Evolutionary conservation across 805 yeast genomes (phyloP).

Genomic region (Brettanomyces sp.): DNA sequence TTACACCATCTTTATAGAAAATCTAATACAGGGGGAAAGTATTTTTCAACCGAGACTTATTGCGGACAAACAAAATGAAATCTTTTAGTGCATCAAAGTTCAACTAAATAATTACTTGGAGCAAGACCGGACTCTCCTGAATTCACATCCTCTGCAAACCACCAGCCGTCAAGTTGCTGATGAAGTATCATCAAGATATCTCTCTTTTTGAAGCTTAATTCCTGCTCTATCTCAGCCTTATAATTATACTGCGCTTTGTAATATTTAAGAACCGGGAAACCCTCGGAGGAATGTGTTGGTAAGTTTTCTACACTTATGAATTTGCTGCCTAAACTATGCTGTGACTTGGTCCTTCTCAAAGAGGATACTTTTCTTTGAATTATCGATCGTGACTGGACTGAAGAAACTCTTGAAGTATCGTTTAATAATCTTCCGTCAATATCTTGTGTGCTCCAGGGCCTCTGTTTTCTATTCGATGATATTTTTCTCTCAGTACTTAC

Average conservation of each 20-base stretch:
- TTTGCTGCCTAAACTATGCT: conserved; percentile 16
- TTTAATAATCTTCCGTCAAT: neutral
- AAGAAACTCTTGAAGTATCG: neutral
- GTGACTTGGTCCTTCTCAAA: conserved; percentile 22
- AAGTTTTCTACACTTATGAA: conserved; percentile 21
- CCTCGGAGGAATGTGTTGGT: conserved; percentile 43
- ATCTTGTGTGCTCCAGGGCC: neutral
- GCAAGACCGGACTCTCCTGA: conserved; percentile 45
- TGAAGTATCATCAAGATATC: conserved; percentile 44
- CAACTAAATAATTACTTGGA: conserved; percentile 49
- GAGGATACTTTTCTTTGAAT: conserved; percentile 7
- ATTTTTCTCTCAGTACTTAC: neutral
- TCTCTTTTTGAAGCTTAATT: conserved; percentile 48
- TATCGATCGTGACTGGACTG: neutral
- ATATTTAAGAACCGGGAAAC: conserved; percentile 43
- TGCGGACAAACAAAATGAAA: no score
- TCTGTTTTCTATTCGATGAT: neutral
- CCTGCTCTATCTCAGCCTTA: conserved; percentile 51
- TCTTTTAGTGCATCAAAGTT: conserved; percentile 10
- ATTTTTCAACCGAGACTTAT: no score
- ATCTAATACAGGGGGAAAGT: no score
- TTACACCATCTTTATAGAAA: no score
- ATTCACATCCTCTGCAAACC: conserved; percentile 54
- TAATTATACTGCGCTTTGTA: conserved; percentile 50
- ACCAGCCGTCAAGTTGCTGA: conserved; percentile 67